Conservation (phyloP, 805 yeast species). For the Ogataea nitratoaversa region DNA sequence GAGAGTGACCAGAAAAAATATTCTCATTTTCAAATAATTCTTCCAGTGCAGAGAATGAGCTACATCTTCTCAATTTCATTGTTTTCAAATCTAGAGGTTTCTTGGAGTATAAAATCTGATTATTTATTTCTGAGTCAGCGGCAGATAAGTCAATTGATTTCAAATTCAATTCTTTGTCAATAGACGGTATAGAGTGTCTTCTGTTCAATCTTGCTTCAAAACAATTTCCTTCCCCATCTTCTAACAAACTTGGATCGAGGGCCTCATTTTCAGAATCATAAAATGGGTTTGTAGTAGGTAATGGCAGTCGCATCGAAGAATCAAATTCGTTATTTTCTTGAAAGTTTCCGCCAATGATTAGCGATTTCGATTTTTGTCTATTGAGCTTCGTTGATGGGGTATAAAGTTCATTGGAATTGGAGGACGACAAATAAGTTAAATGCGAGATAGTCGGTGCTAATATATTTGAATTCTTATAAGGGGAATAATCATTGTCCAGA, state of each 20-base stretch:
- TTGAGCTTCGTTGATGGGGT: constrained; percentile 5
- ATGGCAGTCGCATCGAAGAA: neutral
- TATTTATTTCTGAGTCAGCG: constrained; percentile 20
- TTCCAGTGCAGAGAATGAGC: constrained; percentile 31
- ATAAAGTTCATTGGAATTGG: neutral
- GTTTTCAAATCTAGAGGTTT: constrained; percentile 3
- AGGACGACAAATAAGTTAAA: neutral
- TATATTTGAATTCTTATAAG: too few species aligned
- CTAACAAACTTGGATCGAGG: neutral
- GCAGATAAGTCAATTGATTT: constrained; percentile 22
- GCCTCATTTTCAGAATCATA: constrained; percentile 4
- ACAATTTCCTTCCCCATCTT: constrained; percentile 15
- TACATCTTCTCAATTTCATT: constrained; percentile 26
- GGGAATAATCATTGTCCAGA: neutral
- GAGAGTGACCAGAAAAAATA: too few species aligned
- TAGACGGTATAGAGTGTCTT: constrained; percentile 38
- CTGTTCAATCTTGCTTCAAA: constrained; percentile 29
- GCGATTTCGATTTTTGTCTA: constrained; percentile 17
- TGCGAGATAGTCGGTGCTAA: too few species aligned
- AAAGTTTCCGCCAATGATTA: constrained; percentile 22
- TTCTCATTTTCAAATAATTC: constrained; percentile 15
- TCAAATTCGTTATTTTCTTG: constrained; percentile 18
- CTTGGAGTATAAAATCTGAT: constrained; percentile 8
- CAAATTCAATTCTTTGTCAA: constrained; percentile 30
- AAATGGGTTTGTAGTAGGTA: constrained; percentile 5